Evolutionary conservation across 2,329 filamentous ascomycete species (phyloP).

Genomic region (Conoideocrella luteorostrata): DNA sequence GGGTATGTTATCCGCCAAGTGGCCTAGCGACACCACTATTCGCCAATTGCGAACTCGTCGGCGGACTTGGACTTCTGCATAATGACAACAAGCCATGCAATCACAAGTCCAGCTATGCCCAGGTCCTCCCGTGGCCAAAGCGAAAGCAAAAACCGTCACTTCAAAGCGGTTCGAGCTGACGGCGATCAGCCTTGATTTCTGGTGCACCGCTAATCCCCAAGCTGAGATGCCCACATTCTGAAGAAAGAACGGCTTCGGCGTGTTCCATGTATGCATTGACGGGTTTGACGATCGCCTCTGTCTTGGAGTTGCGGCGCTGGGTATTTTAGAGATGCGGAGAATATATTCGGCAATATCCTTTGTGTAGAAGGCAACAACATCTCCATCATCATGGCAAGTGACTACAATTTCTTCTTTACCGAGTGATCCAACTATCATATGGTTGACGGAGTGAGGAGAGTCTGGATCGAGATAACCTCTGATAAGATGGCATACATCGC

Average conservation of each 20-base stretch:
- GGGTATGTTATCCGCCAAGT: conserved; percentile 41
- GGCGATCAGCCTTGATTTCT: conserved; percentile 75
- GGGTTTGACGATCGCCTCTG: not conserved
- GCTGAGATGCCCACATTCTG: conserved; percentile 72
- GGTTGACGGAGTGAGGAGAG: conserved; percentile 59
- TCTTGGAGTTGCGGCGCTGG: conserved; percentile 8
- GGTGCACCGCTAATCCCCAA: conserved; percentile 84
- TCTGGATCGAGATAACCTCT: conserved; percentile 46
- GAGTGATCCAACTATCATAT: conserved; percentile 61
- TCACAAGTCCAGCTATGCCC: conserved; percentile 4
- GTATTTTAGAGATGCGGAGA: conserved; percentile 14
- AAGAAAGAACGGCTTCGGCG: conserved; percentile 55
- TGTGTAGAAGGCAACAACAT: conserved; percentile 65
- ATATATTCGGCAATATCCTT: conserved; percentile 43
- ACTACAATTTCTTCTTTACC: conserved; percentile 65
- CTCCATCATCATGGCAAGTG: conserved; percentile 66
- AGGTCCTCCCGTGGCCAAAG: conserved; percentile 19
- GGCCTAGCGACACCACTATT: conserved; percentile 38
- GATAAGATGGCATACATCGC: conserved; percentile 31
- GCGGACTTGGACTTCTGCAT: conserved; percentile 27
- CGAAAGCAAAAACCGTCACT: conserved; percentile 47
- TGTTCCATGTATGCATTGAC: conserved; percentile 3
- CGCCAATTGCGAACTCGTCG: conserved; percentile 42
- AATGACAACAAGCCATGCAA: conserved; percentile 8
- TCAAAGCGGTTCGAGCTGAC: conserved; percentile 68